Evolutionary conservation across 2,329 filamentous ascomycete species (phyloP).

Genomic region (Penicillium decumbens): DNA sequence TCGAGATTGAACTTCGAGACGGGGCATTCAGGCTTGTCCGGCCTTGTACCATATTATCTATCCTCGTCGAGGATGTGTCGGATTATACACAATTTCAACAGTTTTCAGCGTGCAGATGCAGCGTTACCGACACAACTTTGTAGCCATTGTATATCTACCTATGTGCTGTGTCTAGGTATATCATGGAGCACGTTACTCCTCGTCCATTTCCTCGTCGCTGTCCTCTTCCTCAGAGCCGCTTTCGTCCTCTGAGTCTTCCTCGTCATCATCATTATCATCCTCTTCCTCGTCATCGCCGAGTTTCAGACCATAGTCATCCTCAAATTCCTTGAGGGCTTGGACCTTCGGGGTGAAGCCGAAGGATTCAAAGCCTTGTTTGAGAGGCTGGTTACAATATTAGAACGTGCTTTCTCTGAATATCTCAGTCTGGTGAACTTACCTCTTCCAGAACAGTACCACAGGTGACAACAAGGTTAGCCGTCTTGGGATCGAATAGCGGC

Average conservation of each 20-base stretch:
- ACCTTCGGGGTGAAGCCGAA: conserved; percentile 76
- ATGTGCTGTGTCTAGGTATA: conserved; percentile 4
- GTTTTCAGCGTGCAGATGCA: background rate
- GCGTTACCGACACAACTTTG: background rate
- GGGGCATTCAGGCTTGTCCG: conserved; percentile 8
- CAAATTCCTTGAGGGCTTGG: conserved; percentile 70
- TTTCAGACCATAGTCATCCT: conserved; percentile 83
- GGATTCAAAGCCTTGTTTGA: conserved; percentile 67
- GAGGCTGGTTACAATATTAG: conserved; percentile 51
- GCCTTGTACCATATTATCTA: conserved; percentile 23
- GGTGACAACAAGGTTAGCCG: conserved; percentile 80
- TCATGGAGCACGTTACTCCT: conserved; percentile 24
- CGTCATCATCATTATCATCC: conserved; percentile 53
- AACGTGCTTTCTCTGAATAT: background rate
- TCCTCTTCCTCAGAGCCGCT: conserved; percentile 49
- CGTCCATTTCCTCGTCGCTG: conserved; percentile 30
- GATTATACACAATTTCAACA: conserved; percentile 14
- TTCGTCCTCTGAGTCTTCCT: conserved; percentile 45
- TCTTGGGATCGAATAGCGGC: conserved; percentile 73
- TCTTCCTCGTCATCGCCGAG: conserved; percentile 57
- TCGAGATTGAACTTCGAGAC: background rate
- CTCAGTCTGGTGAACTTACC: conserved; percentile 50
- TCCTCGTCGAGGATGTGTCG: conserved; percentile 10
- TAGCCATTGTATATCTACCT: conserved; percentile 14
- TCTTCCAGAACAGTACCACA: conserved; percentile 82